Base-by-base conservation (phyloP, 2,329 filamentous ascomycete species). In the Sporothrix dimorphospora region DNA sequence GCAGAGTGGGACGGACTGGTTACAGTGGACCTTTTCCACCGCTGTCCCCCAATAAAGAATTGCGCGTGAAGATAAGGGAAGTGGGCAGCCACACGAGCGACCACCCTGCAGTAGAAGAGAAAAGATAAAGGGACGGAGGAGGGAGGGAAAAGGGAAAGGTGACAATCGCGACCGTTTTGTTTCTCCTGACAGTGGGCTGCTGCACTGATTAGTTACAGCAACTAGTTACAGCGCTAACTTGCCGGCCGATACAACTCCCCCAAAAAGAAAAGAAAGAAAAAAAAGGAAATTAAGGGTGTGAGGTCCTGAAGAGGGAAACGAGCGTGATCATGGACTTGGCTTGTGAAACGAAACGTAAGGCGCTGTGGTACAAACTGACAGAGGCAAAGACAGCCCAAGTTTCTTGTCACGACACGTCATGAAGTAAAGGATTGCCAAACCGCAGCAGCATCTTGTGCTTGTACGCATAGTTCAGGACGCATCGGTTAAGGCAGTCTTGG, bases 21-120 rank as follows among this genome's bases (percentile, higher is more conserved):
- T 65, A 45, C 59, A 65, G 59, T 65, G 59, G 59, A 65, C 38
- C 59, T 42, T 12, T 42, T 63, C 14, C 42, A n/a, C 49, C 21
- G n/a, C 21, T 53, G n/a, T n/a, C 49, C n/a, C 21, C 8, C 21
- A 53, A 53, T 47, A 19, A 47, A 47, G 45, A 53, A 47, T 49
- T 19, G 51, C 51, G 51, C 51, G 24, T 30, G 51, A n/a, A 57
- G 53, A 57, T 27, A 45, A 19, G 21, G 11, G 27, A 45, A 16
- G n/a, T n/a, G n/a, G n/a, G n/a, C n/a, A n/a, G n/a, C n/a, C n/a
- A n/a, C n/a, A n/a, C n/a, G n/a, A n/a, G n/a, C n/a, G n/a, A 19
- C 11, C 8, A 63, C 30, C 19, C 34, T 34, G 30, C 55, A 38
- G 30, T 53, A 53, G 3, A 27, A 14, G 9, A 30, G 5, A 45